Evolutionary conservation across 441 rosid genomes (phyloP), one percentile per base, ranked within the genome.

Genomic region (Erysimum pusillum): DNA sequence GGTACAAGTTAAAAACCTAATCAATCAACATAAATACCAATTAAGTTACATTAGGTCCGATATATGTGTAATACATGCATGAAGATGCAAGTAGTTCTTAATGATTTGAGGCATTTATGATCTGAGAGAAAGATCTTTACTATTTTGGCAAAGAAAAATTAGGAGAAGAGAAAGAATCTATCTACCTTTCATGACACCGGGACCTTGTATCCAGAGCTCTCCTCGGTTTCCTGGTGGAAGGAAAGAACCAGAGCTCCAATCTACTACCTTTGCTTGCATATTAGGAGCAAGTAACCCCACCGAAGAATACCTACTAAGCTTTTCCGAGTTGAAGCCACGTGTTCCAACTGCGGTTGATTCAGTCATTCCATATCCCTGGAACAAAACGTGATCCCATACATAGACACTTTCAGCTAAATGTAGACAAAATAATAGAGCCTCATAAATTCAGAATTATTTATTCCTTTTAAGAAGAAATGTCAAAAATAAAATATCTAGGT

Each of bases 341-440:
- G 97, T 89, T 57, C 97, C 97, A 18, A 92, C 93, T 31, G 96
- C 97, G 1, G 93, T 86, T 14, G 93, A 83, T 76, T 94, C 98
- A 3, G 98, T 89, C 95, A 92, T 78, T 38, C 97, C 98, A 82
- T 91, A 92, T 36, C 98, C 98, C 98, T 94, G 62, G 14, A 64
- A 70, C 71, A 74, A 25, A 71, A 58, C 0, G 4, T n/a, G 36
- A 67, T 17, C 11, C 65, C 45, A 44, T 2, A 15, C 1, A 49
- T n/a, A 14, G 0, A 15, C 11, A 62, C 46, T 6, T 42, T 48
- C 20, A 42, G 42, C 39, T 4, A 63, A 59, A 15, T 5, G n/a
- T 6, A 15, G 42, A 44, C 4, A 13, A 70, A 65, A 49, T 7
- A 13, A 25, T 13, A 62, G 20, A 32, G 59, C 18, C 63, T 58